These are phyloP conservation scores for Euphorbia celastroides DNA, from an alignment of 441 rosid genomes.

Conservation along the genomic window DNA sequence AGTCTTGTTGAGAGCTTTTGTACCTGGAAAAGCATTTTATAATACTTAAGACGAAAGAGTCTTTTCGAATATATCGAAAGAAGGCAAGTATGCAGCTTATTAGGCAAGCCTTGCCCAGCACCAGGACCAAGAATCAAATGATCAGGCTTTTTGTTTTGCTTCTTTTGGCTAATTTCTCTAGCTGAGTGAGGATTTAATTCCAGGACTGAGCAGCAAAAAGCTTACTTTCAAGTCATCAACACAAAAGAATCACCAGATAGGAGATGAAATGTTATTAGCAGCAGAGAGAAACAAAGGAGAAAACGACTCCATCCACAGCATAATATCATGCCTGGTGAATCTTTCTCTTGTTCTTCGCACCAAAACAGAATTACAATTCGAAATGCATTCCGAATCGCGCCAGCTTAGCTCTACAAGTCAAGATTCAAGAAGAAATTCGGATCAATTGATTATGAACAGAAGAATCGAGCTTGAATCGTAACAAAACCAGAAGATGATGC, in stretches of 20 bases:
- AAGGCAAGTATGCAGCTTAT: slow-evolving; percentile 47
- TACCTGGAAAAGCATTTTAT: slow-evolving; percentile 35
- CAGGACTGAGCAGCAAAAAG: slow-evolving; percentile 27
- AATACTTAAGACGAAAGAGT: slow-evolving; percentile 4
- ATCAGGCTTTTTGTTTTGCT: slow-evolving; percentile 47
- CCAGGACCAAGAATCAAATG: slow-evolving; percentile 68
- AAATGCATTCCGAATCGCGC: background rate
- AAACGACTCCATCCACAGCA: slow-evolving; percentile 64
- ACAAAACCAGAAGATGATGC: no score
- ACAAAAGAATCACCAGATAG: slow-evolving; percentile 34
- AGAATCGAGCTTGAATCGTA: background rate
- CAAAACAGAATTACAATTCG: background rate
- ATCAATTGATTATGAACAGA: background rate
- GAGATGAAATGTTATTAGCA: slow-evolving; percentile 51
- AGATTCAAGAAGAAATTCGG: background rate
- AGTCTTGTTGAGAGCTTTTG: slow-evolving; percentile 67
- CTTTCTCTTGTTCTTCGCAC: background rate
- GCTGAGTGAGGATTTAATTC: slow-evolving; percentile 38
- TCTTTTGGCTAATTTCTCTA: slow-evolving; percentile 23
- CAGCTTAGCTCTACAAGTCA: background rate
- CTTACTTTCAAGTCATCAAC: background rate
- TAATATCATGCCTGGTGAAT: slow-evolving; percentile 34
- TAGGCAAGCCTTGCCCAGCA: slow-evolving; percentile 73
- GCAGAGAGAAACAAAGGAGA: slow-evolving; percentile 47
- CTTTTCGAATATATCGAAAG: background rate